Base-by-base conservation (phyloP, 2,329 filamentous ascomycete genomes). In the Microdochium nivale region DNA sequence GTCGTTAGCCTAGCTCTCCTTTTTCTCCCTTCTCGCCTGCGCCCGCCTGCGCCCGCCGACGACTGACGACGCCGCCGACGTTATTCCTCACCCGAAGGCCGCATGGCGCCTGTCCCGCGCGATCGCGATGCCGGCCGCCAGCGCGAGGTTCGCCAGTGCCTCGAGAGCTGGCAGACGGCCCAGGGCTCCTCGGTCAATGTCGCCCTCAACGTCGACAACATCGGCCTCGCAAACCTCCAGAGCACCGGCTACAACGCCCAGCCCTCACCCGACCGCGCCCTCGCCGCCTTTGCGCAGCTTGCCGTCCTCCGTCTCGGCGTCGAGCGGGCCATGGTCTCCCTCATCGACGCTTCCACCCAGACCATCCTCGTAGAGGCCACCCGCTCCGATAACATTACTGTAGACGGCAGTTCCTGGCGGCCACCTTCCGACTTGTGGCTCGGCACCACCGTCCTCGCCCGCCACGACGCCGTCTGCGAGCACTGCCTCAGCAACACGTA, bases 321-420 rank as follows among this genome's bases (percentile, higher is more conserved):
- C 25, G 71, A 74, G 54, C 70, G 77, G 35, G 70, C 68, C 43
- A 71, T 80, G 63, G 70, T 80, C 23, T 75, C 74, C 49, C 62
- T 80, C 19, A 71, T 78, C 49, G 73, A 75, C 54, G 61, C 62
- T 4, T 62, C 66, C 2, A 67, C 65, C 11, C 74, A 79, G 62
- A 77, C 74, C 51, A 70, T 80, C 48, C 67, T 80, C 43, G 75
- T 75, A 35, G 77, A 80, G 57, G 72, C 73, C 9, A 79, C 77
- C 1, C 68, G 19, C 13, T 13, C 21, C 16, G 40, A 67, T 47
- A 72, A 69, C 1, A 56, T 77, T 3, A 70, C 72, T 4, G 60
- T 76, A 7, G 65, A 66, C 23, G 59, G 62, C 2, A 66, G 66
- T 14, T 5, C 33, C 33, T 56, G 16, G 54, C 60, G 3, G 55